Evolutionary conservation across 805 yeast genomes (phyloP).

Genomic region (Metschnikowia vanudenii): DNA sequence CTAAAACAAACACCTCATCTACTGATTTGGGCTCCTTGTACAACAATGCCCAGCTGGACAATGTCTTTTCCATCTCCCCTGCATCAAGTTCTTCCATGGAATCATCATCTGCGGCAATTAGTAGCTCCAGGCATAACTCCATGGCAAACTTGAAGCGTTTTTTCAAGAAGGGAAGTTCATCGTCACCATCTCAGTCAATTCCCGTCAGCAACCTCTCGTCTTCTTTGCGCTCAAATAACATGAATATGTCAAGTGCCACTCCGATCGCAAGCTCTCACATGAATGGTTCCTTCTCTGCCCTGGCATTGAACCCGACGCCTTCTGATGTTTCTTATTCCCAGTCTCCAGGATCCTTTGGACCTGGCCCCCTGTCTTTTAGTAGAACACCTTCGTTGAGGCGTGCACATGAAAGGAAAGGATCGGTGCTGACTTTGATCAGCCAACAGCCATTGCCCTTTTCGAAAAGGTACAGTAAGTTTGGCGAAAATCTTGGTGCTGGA

Average conservation of each 20-base stretch:
- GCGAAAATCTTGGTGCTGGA: constrained; percentile 88
- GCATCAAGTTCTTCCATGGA: constrained; percentile 38
- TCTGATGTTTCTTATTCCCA: constrained; percentile 37
- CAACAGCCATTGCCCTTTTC: constrained; percentile 53
- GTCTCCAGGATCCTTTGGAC: constrained; percentile 28
- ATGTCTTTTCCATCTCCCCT: constrained; percentile 28
- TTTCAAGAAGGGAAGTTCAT: constrained; percentile 47
- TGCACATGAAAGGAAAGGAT: constrained; percentile 36
- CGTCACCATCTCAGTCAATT: constrained; percentile 22
- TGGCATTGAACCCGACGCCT: constrained; percentile 31
- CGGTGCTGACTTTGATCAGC: constrained; percentile 34
- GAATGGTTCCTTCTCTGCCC: constrained; percentile 28
- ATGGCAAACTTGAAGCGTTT: constrained; percentile 77
- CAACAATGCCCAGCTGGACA: constrained; percentile 28
- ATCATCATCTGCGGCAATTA: constrained; percentile 21
- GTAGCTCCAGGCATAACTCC: constrained; percentile 61
- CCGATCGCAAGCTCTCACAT: constrained; percentile 25
- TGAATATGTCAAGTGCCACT: constrained; percentile 16
- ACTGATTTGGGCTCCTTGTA: constrained; percentile 44
- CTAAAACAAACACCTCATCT: constrained; percentile 29
- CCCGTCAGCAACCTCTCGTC: constrained; percentile 24
- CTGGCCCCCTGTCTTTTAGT: constrained; percentile 26
- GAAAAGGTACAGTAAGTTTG: constrained; percentile 76
- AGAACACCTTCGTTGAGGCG: constrained; percentile 33
- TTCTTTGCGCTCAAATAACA: constrained; percentile 22